Evolutionary conservation across 2,329 filamentous ascomycete genomes (phyloP).

Genomic region (Alternaria arborescens): DNA sequence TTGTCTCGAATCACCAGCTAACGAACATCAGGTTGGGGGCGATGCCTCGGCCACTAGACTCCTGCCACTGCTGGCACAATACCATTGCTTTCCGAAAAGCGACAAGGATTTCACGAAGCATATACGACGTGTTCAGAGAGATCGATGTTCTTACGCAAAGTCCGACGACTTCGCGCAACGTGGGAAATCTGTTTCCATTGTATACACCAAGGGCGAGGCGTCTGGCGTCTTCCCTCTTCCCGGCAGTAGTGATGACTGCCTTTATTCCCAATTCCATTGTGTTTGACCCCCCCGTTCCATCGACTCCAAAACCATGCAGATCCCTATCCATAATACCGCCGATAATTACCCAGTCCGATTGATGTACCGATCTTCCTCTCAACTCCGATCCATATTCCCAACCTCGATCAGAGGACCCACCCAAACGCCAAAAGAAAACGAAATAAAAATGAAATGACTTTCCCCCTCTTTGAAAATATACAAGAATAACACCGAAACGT

Average conservation of each 20-base stretch:
- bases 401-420: conserved; percentile 8
- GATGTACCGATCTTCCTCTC: neutral
- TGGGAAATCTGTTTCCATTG: conserved; percentile 5
- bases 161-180: neutral
- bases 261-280: neutral
- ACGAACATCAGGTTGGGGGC: conserved; percentile 46
- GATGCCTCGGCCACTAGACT: conserved; percentile 44
- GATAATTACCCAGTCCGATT: neutral
- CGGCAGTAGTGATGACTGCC: conserved; percentile 9
- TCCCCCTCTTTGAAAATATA: conserved; percentile 2
- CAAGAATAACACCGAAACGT: conserved; percentile 7
- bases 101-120: neutral
- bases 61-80: neutral
- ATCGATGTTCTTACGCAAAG: neutral
- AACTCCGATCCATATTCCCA: conserved; percentile 11
- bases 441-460: conserved; percentile 20
- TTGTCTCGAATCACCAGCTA: conserved; percentile 18
- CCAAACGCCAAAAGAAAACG: conserved; percentile 13
- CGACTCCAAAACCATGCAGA: conserved; percentile 19
- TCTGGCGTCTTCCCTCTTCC: conserved; percentile 9
- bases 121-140: neutral
- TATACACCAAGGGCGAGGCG: conserved; percentile 20
- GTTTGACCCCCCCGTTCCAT: neutral
- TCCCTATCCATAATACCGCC: conserved; percentile 10
- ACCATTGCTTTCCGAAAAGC: neutral